These are phyloP conservation scores for Leccinum incarnatum DNA, from an alignment of 768 basidiomycete genomes.

Conservation along the genomic window DNA sequence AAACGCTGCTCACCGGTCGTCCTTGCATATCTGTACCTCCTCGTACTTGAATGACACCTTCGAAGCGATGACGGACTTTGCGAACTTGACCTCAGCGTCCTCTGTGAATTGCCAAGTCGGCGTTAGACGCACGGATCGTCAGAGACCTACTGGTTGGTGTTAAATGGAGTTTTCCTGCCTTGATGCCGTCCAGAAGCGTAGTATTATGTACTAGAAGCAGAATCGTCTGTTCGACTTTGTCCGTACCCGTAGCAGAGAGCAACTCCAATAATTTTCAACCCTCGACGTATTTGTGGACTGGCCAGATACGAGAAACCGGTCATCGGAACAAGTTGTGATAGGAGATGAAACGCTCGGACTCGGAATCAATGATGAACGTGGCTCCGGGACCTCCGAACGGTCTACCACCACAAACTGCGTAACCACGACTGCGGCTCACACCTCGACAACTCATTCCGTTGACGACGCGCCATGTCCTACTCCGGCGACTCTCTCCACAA, in stretches of 20 bases:
- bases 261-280: conserved; percentile 66
- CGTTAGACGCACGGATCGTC: background rate
- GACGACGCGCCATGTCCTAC: conserved; percentile 23
- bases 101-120: conserved; percentile 52
- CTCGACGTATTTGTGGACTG: too few species aligned
- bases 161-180: conserved; percentile 85
- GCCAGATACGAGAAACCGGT: too few species aligned
- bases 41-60: conserved; percentile 97
- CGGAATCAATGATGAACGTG: too few species aligned
- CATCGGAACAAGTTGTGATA: too few species aligned
- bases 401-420: too few species aligned
- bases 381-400: too few species aligned
- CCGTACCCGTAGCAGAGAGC: conserved; percentile 59
- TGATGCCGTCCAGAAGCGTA: conserved; percentile 76
- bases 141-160: conserved; percentile 67
- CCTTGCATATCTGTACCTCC: conserved; percentile 90
- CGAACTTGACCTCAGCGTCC: conserved; percentile 65
- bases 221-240: conserved; percentile 58
- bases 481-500: conserved; percentile 15
- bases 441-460: too few species aligned
- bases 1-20: conserved; percentile 66
- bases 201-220: conserved; percentile 66
- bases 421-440: too few species aligned
- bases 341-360: too few species aligned
- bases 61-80: conserved; percentile 94